Evolutionary conservation across 306 rosid species (phyloP).

Genomic region (Pyrus communis): DNA sequence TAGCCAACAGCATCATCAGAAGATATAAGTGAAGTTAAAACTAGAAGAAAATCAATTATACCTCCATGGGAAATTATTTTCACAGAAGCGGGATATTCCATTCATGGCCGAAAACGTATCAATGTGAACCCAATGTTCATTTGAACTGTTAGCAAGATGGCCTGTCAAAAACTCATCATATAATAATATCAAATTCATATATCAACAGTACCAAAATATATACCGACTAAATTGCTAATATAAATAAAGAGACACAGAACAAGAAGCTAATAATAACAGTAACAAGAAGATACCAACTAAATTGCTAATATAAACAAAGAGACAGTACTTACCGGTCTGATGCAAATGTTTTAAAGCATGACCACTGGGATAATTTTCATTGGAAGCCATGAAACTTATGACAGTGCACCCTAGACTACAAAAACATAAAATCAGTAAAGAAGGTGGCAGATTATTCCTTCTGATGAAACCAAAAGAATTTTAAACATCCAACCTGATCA

Average conservation of each 20-base stretch:
- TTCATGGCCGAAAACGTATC: constrained; percentile 97
- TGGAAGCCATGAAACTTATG: constrained; percentile 76
- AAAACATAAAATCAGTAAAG: constrained; percentile 32
- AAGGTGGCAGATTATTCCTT: neutral
- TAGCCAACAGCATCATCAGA: neutral
- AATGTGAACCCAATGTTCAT: constrained; percentile 71
- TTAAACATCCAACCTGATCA: constrained; percentile 54
- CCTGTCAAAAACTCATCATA: constrained; percentile 40
- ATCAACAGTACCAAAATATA: neutral
- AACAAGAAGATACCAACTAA: neutral
- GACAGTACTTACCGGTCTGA: constrained; percentile 36
- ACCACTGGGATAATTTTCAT: constrained; percentile 86
- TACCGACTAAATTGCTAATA: too few relatives aligned
- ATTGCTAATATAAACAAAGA: neutral
- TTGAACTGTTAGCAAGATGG: constrained; percentile 27
- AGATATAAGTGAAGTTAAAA: neutral
- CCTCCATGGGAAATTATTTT: constrained; percentile 78
- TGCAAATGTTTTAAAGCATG: constrained; percentile 77
- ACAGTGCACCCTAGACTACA: constrained; percentile 78
- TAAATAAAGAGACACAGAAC: too few relatives aligned
- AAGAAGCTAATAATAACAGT: neutral
- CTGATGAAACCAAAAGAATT: constrained; percentile 10
- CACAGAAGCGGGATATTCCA: constrained; percentile 92
- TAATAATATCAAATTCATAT: neutral
- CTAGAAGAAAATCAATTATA: constrained; percentile 23